Conservation (phyloP, 352 stramenopile genomes). For the Phytophthora litchii region DNA sequence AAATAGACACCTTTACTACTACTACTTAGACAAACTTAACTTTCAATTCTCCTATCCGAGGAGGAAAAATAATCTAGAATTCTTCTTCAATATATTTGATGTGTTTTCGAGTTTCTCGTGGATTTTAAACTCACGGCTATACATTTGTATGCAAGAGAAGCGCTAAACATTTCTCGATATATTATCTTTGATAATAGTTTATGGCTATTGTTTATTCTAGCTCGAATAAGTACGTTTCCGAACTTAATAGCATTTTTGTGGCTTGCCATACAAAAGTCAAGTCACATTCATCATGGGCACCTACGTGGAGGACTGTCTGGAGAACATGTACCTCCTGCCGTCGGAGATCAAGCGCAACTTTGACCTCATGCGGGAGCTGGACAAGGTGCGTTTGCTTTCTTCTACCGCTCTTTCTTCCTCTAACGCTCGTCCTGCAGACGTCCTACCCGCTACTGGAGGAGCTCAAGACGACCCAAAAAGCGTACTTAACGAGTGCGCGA, state of each 20-base stretch:
- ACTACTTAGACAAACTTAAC: too few relatives aligned
- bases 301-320: slow-evolving; percentile 87
- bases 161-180: too few relatives aligned
- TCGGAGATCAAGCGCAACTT: slow-evolving; percentile 92
- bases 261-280: slow-evolving; percentile 15
- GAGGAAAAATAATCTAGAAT: too few relatives aligned
- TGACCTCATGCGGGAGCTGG: slow-evolving; percentile 87
- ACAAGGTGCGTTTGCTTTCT: slow-evolving; percentile 57
- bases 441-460: slow-evolving; percentile 83
- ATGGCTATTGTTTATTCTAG: too few relatives aligned
- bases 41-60: too few relatives aligned
- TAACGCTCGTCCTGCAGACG: slow-evolving; percentile 40
- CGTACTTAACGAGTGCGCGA: slow-evolving; percentile 63
- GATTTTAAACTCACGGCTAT: too few relatives aligned
- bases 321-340: slow-evolving; percentile 91
- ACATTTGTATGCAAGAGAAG: too few relatives aligned
- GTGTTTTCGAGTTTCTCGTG: too few relatives aligned
- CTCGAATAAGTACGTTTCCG: slow-evolving; percentile 12
- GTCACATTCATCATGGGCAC: slow-evolving; percentile 63
- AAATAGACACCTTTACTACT: too few relatives aligned
- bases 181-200: too few relatives aligned
- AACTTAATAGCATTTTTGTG: slow-evolving; percentile 3
- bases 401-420: neutral
- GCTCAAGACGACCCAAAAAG: slow-evolving; percentile 64
- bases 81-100: too few relatives aligned